These are phyloP conservation scores for Sechiopsis laciniata DNA, from an alignment of 306 rosid species.

Conservation along the genomic window DNA sequence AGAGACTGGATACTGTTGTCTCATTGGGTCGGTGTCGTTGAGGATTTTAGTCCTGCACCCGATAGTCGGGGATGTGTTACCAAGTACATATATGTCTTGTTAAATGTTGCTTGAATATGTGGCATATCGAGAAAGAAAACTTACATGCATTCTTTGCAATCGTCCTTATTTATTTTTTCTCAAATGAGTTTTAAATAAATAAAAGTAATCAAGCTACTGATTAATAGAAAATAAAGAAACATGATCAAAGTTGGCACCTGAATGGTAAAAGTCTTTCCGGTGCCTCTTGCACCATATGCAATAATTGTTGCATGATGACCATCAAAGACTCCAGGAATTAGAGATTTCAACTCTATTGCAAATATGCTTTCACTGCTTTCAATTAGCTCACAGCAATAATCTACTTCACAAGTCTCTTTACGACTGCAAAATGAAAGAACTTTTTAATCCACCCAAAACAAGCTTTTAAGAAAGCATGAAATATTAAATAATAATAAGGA, in stretches of 20 bases:
- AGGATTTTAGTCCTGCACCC: too few relatives aligned
- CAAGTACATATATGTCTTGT: too few relatives aligned
- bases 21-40: too few relatives aligned
- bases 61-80: too few relatives aligned
- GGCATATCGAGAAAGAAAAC: too few relatives aligned
- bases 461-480: background rate
- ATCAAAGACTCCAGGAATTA: conserved; percentile 54
- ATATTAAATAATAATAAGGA: background rate
- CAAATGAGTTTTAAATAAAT: too few relatives aligned
- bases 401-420: conserved; percentile 49
- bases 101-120: too few relatives aligned
- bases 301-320: conserved; percentile 68
- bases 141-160: too few relatives aligned
- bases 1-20: too few relatives aligned
- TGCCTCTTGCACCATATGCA: conserved; percentile 76
- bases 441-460: background rate
- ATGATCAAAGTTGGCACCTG: conserved; percentile 48
- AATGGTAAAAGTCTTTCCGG: conserved; percentile 66
- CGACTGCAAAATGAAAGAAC: conserved; percentile 38
- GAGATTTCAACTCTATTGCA: conserved; percentile 58
- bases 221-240: too few relatives aligned
- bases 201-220: too few relatives aligned
- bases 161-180: too few relatives aligned
- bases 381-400: conserved; percentile 52
- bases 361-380: conserved; percentile 53